These are phyloP conservation scores for Saccharomycopsis synnaedendra DNA, from an alignment of 805 yeast genomes.

Conservation along the genomic window DNA sequence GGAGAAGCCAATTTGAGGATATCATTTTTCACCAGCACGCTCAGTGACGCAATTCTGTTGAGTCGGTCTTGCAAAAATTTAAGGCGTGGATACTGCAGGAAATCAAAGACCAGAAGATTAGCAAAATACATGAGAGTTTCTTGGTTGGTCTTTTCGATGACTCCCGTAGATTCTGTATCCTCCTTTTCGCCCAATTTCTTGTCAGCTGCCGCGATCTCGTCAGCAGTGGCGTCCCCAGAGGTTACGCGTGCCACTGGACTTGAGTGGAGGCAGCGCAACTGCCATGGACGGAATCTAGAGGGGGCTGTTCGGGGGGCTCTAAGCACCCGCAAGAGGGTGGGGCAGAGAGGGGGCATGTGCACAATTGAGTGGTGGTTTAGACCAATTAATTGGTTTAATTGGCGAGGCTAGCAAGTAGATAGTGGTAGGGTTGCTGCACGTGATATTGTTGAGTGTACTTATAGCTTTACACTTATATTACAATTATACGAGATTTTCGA, in stretches of 20 bases:
- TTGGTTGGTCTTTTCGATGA: slow-evolving; percentile 36
- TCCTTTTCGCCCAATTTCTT: slow-evolving; percentile 44
- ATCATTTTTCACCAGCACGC: neutral
- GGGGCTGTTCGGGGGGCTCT: no score
- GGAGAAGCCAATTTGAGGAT: slow-evolving; percentile 27
- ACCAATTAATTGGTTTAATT: no score
- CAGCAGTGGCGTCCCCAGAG: slow-evolving; percentile 1
- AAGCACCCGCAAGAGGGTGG: no score
- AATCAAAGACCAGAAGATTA: slow-evolving; percentile 29
- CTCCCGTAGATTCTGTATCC: slow-evolving; percentile 45
- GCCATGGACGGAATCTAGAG: no score
- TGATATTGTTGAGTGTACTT: no score
- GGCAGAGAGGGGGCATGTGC: no score
- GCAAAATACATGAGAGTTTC: slow-evolving; percentile 48
- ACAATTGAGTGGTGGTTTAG: no score
- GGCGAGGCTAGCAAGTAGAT: no score
- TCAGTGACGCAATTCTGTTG: neutral
- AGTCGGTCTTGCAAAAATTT: neutral
- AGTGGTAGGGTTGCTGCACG: no score
- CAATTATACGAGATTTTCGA: no score
- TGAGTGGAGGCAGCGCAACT: neutral
- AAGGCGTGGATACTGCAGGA: neutral
- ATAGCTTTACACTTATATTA: no score
- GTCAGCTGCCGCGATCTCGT: slow-evolving; percentile 24
- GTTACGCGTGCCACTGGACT: neutral